Evolutionary conservation across 208 protist genomes (phyloP), one percentile per base, ranked within the genome.

Genomic region (Wallacemonas sp.): DNA sequence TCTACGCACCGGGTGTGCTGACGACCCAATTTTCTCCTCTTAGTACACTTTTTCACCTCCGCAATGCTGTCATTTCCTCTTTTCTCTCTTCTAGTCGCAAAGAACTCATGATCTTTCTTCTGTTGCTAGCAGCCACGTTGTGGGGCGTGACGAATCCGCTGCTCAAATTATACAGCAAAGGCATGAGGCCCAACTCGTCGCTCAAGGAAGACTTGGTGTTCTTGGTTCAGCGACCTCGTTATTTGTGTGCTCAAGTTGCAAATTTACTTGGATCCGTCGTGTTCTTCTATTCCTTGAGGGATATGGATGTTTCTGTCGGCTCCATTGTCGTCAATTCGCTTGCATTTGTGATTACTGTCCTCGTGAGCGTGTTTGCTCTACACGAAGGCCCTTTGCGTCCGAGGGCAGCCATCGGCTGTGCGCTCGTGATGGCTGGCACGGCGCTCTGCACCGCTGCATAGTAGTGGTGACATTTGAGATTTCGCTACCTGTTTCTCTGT

Each of bases 141-240:
- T 96, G 90, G 90, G 90, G 90, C 0, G 72, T 81, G 8, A 96
- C 90, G 9, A 93, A 96, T 41, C 90, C 90, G 26, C 54, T 96
- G 26, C 63, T 96, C 24, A 96, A 96, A 51, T 80, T 62, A 19
- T 96, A 81, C 63, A 93, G 82, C 59, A 70, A 64, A 55, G 90
- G 87, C 17, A 85, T 93, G 71, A n/a, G 76, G 14, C 61, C 54
- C 15, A 77, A 65, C 9, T 78, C 77, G 1, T 90, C 86, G 15
- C 49, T 79, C 21, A 55, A 77, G 46, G 78, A 90, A 17, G 86
- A 96, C 62, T 31, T 91, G 2, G 17, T 54, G 11, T 90, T 90
- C 66, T 77, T 96, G 31, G 1, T 82, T 2, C 66, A 62, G 1
- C 72, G 85, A 3, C 90, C 90, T 6, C 90, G 88, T 68, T 96